Evolutionary conservation across 2,329 filamentous ascomycete species (phyloP), one percentile per base, ranked within the genome.

Genomic region (Diaporthe citrichinensis): DNA sequence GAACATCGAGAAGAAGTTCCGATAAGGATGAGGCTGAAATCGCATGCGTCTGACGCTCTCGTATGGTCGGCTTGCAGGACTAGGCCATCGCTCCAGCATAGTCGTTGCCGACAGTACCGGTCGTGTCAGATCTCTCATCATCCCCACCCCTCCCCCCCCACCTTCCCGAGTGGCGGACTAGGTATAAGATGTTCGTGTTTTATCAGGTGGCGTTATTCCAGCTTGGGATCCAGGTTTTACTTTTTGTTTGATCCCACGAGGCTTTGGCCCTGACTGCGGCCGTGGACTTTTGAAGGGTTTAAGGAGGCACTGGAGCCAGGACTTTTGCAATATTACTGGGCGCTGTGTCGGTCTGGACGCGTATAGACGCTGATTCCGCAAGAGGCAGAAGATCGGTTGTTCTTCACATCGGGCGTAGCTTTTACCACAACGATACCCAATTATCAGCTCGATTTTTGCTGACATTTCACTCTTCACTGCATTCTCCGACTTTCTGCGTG

Each of bases 1-100:
- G 71, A 89, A 85, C 75, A 85, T 92, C 44, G 83, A 86, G 58
- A 91, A 91, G 83, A 81, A 80, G 15, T 78, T 88, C 62, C 82
- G 80, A 62, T 86, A 78, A 83, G 25, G 80, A 61, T 86, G 78
- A 83, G 28, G 34, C 34, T 41, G 25, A 67, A 4, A 23, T 20
- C 20, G 57, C 55, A 7, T 25, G 28, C 49, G 28, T 31, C 31
- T 39, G 41, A 14, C 62, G 20, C 28, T n/a, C 41, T 67, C 17
- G 23, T 36, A 10, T 51, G 62, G 44, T 36, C n/a, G 28, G 28
- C 3, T 17, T 25, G 39, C 8, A 58, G 55, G 44, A 67, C 49
- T 65, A 3, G 28, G 25, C 49, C 44, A 20, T 31, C n/a, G 17
- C 65, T 53, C n/a, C 34, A 25, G 46, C 44, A 36, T 28, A 39